These are phyloP conservation scores for Monilinia polystroma DNA, from an alignment of 2,329 filamentous ascomycete genomes.

Conservation along the genomic window DNA sequence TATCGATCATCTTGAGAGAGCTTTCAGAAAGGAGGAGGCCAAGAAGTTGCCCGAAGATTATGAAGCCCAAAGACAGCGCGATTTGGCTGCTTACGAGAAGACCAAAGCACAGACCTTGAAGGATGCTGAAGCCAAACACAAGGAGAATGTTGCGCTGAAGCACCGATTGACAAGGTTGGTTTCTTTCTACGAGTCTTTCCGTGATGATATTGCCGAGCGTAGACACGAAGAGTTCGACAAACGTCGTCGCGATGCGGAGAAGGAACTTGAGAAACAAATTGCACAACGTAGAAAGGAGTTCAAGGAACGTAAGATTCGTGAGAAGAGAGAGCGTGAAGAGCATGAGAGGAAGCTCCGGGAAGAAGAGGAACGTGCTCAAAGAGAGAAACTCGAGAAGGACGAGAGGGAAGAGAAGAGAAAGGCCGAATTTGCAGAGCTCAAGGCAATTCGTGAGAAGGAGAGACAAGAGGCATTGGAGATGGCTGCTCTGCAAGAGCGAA, in stretches of 20 bases:
- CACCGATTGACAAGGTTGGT: slow-evolving; percentile 85
- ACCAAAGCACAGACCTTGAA: slow-evolving; percentile 74
- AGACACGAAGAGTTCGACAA: slow-evolving; percentile 95
- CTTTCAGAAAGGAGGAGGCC: slow-evolving; percentile 90
- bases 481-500: slow-evolving; percentile 69
- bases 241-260: slow-evolving; percentile 85
- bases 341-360: slow-evolving; percentile 75
- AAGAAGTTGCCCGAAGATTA: slow-evolving; percentile 91
- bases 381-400: slow-evolving; percentile 83
- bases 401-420: slow-evolving; percentile 77
- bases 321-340: slow-evolving; percentile 83
- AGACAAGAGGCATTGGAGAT: slow-evolving; percentile 66
- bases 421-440: slow-evolving; percentile 64
- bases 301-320: slow-evolving; percentile 76
- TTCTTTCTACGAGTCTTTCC: slow-evolving; percentile 80
- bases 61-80: slow-evolving; percentile 73
- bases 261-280: slow-evolving; percentile 91
- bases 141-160: slow-evolving; percentile 89
- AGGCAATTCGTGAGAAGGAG: slow-evolving; percentile 65
- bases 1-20: slow-evolving; percentile 94
- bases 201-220: slow-evolving; percentile 76
- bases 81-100: slow-evolving; percentile 77
- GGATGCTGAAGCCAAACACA: slow-evolving; percentile 84
- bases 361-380: slow-evolving; percentile 77
- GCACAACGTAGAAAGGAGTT: slow-evolving; percentile 82